Evolutionary conservation across 306 rosid species (phyloP).

Genomic region (Cicer yamashitae): DNA sequence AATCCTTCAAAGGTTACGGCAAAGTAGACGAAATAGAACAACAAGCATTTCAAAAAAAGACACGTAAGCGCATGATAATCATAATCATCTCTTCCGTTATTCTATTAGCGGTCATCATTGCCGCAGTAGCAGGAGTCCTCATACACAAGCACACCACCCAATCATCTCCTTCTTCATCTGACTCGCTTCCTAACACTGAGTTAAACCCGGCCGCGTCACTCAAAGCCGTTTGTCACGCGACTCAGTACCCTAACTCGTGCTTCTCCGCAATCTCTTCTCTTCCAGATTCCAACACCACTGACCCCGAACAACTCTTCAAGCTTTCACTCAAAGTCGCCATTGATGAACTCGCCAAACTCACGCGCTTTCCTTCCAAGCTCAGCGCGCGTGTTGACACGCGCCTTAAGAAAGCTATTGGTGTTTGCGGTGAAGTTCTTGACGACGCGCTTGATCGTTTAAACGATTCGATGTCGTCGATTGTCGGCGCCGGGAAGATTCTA

Average conservation of each 20-base stretch:
- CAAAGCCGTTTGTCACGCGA: slow-evolving; percentile 66
- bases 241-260: slow-evolving; percentile 82
- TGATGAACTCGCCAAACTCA: slow-evolving; percentile 59
- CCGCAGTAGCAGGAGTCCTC: slow-evolving; percentile 59
- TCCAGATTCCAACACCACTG: slow-evolving; percentile 64
- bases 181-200: slow-evolving; percentile 45
- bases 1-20: slow-evolving; percentile 90
- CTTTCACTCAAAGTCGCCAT: slow-evolving; percentile 81
- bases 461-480: slow-evolving; percentile 61
- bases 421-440: slow-evolving; percentile 57
- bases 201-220: slow-evolving; percentile 73
- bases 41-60: slow-evolving; percentile 58
- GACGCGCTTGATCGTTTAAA: slow-evolving; percentile 72
- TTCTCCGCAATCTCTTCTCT: slow-evolving; percentile 61
- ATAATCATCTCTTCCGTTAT: slow-evolving; percentile 54
- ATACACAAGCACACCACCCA: slow-evolving; percentile 58
- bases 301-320: slow-evolving; percentile 70
- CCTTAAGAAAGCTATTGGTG: slow-evolving; percentile 39
- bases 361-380: slow-evolving; percentile 24
- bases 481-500: slow-evolving; percentile 34
- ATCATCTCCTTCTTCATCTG: slow-evolving; percentile 45
- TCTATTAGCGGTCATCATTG: slow-evolving; percentile 53
- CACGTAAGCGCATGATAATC: slow-evolving; percentile 65
- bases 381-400: slow-evolving; percentile 35
- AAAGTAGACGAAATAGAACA: slow-evolving; percentile 79